Evolutionary conservation across 192 early-diverging fungal species (phyloP), one percentile per base, ranked within the genome.

Genomic region (Phlyctochytrium arcticum): DNA sequence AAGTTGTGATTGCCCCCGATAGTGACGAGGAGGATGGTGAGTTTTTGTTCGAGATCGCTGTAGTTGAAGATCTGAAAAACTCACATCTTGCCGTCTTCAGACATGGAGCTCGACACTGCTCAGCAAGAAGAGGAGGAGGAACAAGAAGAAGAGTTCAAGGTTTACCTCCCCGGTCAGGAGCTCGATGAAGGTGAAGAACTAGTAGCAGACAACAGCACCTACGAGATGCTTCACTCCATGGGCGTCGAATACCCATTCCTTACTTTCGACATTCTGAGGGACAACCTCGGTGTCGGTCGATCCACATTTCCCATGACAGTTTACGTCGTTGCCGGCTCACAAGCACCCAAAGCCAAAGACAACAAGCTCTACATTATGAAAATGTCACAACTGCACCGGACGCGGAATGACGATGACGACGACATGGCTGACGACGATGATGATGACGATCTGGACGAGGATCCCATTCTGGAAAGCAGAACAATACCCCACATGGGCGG

Each of bases 321-420:
- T 37, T 99, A 96, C 72, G 80, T 95, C 15, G 93, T 95, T 10
- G 89, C 95, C 24, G 96, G 96, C 49, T 93, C 94, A 6, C 93
- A 95, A 69, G 92, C 95, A 8, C 90, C 92, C 51, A 67, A 75
- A 12, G 71, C 85, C 29, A 85, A 85, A 62, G 88, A 92, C 71
- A 98, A 98, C 76, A 90, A 96, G 66, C 69, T 99, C 31, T 79
- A 95, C 33, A 72, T 99, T 37, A 94, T 99, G 89, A 98, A 98
- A 75, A 87, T 96, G 91, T 89, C 89, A 36, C 89, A 93, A 61
- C 72, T 99, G 29, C 88, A 93, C 66, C 88, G 89, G 62, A 99
- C 95, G 21, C 92, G 94, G 77, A 81, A 93, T 70, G 92, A 96
- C 73, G 92, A 92, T 67, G 72, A 74, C 55, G 68, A 69, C 33